Evolutionary conservation across 2,329 filamentous ascomycete species (phyloP), one percentile per base, ranked within the genome.

Genomic region (Cryphonectria japonica): DNA sequence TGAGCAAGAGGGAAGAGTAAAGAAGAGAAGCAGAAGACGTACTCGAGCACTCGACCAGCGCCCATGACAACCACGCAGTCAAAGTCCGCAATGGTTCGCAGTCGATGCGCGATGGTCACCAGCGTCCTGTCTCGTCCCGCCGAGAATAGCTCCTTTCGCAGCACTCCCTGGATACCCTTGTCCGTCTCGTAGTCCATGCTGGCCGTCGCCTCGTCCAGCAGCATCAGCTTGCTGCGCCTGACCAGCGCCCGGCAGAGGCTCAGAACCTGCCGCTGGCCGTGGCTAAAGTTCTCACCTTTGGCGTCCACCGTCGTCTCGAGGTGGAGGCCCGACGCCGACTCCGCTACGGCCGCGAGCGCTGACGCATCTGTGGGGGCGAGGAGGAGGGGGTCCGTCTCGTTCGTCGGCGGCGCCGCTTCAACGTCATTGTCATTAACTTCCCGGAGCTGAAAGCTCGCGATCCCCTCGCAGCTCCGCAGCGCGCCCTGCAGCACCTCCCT

Each of bases 111-210:
- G 73, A 89, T 88, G 2, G 87, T 88, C 29, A 89, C 83, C 4
- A 89, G 80, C 13, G 87, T 89, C 34, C 85, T 81, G 37, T 83
- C 83, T 14, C 81, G 52, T 6, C 80, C 82, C 0, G 79, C 78
- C 60, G 80, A 80, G 67, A 82, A 80, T 39, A 89, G 82, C 73
- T 87, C 86, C 11, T 80, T 77, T 22, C 86, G 81, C 43, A 89
- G 76, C 1, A 87, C 83, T n/a, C 79, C 78, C 77, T 89, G 87
- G 69, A 89, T 87, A 2, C 84, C 85, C 46, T 82, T 80, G 71
- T 89, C 87, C 37, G 87, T 88, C 76, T 87, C 84, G 71, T 87
- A 86, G 74, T 89, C 87, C 81, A 89, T 87, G 74, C 85, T 88
- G 34, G 87, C 86, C 2, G 87, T 89, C 13, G 87, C 87, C 77